Evolutionary conservation across 140 eudicot genomes (phyloP).

Genomic region (Cichorium intybus): DNA sequence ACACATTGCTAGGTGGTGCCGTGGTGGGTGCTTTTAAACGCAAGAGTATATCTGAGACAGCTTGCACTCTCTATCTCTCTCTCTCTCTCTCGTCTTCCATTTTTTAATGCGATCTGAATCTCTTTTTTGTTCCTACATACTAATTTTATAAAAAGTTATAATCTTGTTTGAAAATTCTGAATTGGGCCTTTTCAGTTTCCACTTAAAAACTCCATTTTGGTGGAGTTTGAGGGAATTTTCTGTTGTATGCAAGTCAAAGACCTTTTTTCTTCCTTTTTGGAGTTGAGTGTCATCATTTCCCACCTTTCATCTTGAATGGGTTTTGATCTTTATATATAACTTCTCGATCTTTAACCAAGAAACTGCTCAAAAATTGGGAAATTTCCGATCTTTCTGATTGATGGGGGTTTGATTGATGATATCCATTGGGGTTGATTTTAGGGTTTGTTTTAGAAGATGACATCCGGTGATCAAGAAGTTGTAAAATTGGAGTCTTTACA

Average conservation of each 20-base stretch:
- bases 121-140: conserved; percentile 21
- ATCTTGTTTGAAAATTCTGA: conserved; percentile 33
- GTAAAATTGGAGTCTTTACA: conserved; percentile 52
- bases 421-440: conserved; percentile 22
- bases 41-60: conserved; percentile 31
- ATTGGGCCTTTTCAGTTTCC: conserved; percentile 31
- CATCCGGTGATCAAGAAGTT: conserved; percentile 50
- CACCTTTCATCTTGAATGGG: conserved; percentile 28
- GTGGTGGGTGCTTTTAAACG: conserved; percentile 36
- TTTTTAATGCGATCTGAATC: conserved; percentile 49
- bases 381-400: conserved; percentile 10
- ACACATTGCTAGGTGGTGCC: conserved; percentile 32
- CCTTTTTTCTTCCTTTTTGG: conserved; percentile 8
- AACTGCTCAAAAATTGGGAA: background rate
- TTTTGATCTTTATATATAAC: conserved; percentile 13
- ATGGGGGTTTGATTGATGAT: conserved; percentile 32
- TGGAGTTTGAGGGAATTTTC: conserved; percentile 17
- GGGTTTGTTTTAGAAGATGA: conserved; percentile 48
- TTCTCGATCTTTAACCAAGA: conserved; percentile 7
- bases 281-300: conserved; percentile 28
- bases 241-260: conserved; percentile 33
- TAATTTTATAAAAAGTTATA: conserved; percentile 17
- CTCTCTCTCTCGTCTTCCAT: conserved; percentile 1
- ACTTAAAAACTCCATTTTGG: conserved; percentile 30
- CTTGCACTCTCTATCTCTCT: conserved; percentile 24